Percentiles rank a stretch among this genome's conserved stretches.
Evolutionary conservation across 2,329 filamentous ascomycete genomes (phyloP).

Genomic region (Rhynchosporium graminicola): DNA sequence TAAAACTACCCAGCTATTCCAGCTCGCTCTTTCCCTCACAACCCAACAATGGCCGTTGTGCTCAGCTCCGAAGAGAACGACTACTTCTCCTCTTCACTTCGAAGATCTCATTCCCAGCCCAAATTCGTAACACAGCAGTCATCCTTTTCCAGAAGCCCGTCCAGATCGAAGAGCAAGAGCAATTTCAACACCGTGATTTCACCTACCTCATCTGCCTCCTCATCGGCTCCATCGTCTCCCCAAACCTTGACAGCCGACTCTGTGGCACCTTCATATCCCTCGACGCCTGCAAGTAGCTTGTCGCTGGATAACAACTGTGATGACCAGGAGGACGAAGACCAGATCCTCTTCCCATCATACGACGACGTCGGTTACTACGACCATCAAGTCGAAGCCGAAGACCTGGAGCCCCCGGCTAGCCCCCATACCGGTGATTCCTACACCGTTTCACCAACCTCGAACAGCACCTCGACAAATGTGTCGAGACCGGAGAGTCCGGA

Average conservation of each 20-base stretch:
- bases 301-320: slow-evolving; percentile 87
- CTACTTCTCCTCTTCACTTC: slow-evolving; percentile 56
- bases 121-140: slow-evolving; percentile 55
- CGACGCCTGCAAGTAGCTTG: slow-evolving; percentile 63
- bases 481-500: slow-evolving; percentile 44
- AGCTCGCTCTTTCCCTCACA: background rate
- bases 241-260: slow-evolving; percentile 53
- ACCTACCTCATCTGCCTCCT: slow-evolving; percentile 41
- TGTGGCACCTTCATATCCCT: slow-evolving; percentile 57
- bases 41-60: slow-evolving; percentile 39
- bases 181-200: slow-evolving; percentile 35
- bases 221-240: slow-evolving; percentile 59
- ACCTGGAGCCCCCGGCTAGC: slow-evolving; percentile 53
- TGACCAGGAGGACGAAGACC: slow-evolving; percentile 83
- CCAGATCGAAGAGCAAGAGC: slow-evolving; percentile 44
- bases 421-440: slow-evolving; percentile 55
- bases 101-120: slow-evolving; percentile 61
- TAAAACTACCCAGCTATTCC: slow-evolving; percentile 20
- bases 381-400: slow-evolving; percentile 41
- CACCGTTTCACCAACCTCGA: slow-evolving; percentile 56
- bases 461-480: slow-evolving; percentile 60
- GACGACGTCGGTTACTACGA: slow-evolving; percentile 42
- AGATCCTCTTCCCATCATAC: slow-evolving; percentile 47
- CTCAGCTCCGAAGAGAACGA: slow-evolving; percentile 54
- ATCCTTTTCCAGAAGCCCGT: slow-evolving; percentile 49